These are phyloP conservation scores for Dryas alaskensis DNA, from an alignment of 306 rosid genomes.

Conservation along the genomic window DNA sequence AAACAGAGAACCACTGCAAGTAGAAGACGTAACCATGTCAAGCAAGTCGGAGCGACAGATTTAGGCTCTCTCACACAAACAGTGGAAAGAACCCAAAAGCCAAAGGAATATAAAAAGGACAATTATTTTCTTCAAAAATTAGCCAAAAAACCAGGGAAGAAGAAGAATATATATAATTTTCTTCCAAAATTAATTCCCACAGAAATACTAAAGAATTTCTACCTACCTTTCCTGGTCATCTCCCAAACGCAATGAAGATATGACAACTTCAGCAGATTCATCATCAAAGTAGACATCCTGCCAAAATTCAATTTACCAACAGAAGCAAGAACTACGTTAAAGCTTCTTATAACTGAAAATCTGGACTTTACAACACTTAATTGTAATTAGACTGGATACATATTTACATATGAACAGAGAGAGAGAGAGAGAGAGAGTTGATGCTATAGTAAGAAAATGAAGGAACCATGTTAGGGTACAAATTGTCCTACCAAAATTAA, in stretches of 20 bases:
- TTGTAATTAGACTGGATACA: not conserved
- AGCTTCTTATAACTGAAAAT: not conserved
- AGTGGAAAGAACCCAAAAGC: not conserved
- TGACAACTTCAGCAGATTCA: conserved; percentile 98
- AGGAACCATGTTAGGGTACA: too few species aligned
- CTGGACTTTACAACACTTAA: not conserved
- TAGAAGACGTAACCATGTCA: conserved; percentile 21
- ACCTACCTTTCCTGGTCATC: conserved; percentile 94
- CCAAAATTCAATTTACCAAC: conserved; percentile 20
- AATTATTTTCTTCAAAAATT: not conserved
- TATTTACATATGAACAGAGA: too few species aligned
- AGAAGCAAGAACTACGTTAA: not conserved
- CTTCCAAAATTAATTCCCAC: not conserved
- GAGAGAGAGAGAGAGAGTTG: too few species aligned
- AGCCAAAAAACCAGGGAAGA: not conserved
- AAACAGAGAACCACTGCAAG: conserved; percentile 84
- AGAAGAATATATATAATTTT: not conserved
- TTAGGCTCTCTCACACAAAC: not conserved
- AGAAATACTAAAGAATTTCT: not conserved
- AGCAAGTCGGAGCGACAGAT: not conserved
- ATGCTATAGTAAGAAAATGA: too few species aligned
- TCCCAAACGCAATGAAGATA: conserved; percentile 90
- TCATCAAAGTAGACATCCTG: conserved; percentile 98
- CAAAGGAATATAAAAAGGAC: not conserved
- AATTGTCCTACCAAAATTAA: too few species aligned